Base-by-base conservation (phyloP, 1,284 basidiomycete genomes). In the Gymnopus androsaceus region DNA sequence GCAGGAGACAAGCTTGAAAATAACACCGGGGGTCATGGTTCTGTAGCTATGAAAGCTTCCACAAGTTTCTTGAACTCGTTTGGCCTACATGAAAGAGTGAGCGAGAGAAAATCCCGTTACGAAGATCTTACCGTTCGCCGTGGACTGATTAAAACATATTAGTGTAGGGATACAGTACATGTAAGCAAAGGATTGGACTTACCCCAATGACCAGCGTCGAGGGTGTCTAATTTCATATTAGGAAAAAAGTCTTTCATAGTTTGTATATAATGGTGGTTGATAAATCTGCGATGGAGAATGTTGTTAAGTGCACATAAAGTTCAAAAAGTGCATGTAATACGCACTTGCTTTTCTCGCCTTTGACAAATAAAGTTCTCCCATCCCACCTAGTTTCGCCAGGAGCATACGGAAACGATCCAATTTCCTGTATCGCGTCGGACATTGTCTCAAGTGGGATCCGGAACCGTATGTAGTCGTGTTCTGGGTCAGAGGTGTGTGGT, bases 321-420 rank as follows among this genome's bases (percentile, higher is more conserved):
- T 21, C 7, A 50, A 9, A n/a, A 25, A 4, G 15, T 9, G 21
- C 14, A 21, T 21, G 37, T 4, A n/a, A 14, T 19, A 73, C 82
- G 64, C 57, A 89, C 83, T 81, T 82, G 83, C 88, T 92, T 73
- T 83, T 85, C 27, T 73, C 72, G 1, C 94, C 93, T 66, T 93
- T 94, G 61, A 95, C 79, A 61, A 93, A 90, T 11, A 95, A 68
- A 0, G 87, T 81, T 42, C 74, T 76, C 0, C 87, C 87, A 2
- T 78, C 67, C 82, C 85, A 94, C 3, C 60, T 71, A 15, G 71
- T 70, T 60, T 89, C 81, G 0, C 79, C 81, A 0, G 81, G 76
- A 25, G 72, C 74, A 60, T 85, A 87, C 0, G 92, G 92, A 64
- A 95, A 95, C 8, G 78, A 78, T 2, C 91, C 93, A 3, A 95